Conservation (phyloP, 1,139 yeast genomes). For the Candida sp. region DNA sequence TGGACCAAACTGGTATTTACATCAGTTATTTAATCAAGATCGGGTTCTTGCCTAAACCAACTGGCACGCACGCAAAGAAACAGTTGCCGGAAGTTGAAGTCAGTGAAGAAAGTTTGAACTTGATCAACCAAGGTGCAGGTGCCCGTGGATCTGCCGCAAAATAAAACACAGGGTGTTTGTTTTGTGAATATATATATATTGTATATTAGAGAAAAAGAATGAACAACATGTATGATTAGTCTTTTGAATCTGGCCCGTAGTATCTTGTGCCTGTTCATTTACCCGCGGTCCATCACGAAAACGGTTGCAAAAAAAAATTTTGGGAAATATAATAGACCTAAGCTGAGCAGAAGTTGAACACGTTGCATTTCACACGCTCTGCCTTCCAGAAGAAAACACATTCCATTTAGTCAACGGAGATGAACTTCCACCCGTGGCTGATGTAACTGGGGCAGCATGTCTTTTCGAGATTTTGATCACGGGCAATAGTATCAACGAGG, state of each 20-base stretch:
- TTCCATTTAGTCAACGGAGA: too few relatives aligned
- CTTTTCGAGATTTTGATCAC: too few relatives aligned
- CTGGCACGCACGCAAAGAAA: constrained; percentile 34
- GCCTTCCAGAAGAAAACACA: too few relatives aligned
- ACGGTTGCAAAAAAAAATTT: too few relatives aligned
- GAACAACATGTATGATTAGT: not conserved
- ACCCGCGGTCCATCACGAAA: not conserved
- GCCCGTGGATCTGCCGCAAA: constrained; percentile 74
- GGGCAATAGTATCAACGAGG: too few relatives aligned
- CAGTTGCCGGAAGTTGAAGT: constrained; percentile 64
- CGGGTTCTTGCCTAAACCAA: constrained; percentile 77
- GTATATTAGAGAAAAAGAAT: not conserved
- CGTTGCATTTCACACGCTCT: too few relatives aligned
- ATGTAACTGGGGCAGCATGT: too few relatives aligned
- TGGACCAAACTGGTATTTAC: constrained; percentile 71
- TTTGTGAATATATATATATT: not conserved
- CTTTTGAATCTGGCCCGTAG: too few relatives aligned
- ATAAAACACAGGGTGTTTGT: constrained; percentile 12
- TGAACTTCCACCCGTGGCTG: too few relatives aligned
- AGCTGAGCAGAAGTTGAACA: too few relatives aligned
- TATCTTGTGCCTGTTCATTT: too few relatives aligned
- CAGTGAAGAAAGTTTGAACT: constrained; percentile 60
- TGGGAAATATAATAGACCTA: too few relatives aligned
- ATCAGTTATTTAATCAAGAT: constrained; percentile 78
- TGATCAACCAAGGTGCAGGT: constrained; percentile 84